Evolutionary conservation across 345 rosid species (phyloP).

Genomic region (Boechera retrofracta): DNA sequence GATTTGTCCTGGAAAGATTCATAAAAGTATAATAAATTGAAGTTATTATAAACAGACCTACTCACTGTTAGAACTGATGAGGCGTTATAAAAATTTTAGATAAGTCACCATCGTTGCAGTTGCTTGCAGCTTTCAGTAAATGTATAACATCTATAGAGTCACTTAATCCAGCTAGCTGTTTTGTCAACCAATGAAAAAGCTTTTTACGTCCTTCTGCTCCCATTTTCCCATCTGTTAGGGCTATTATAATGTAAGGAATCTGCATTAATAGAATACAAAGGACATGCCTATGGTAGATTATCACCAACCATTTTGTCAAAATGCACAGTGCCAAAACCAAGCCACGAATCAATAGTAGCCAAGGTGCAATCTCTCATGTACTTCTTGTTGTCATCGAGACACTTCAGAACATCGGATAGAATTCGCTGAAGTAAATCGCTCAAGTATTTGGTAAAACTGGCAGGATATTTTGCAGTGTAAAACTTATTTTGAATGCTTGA

Average conservation of each 20-base stretch:
- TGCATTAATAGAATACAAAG: conserved; percentile 45
- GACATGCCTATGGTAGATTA: conserved; percentile 12
- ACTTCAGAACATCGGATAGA: conserved; percentile 84
- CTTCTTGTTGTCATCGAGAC: conserved; percentile 97
- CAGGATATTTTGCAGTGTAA: conserved; percentile 2
- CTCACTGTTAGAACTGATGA: conserved; percentile 15
- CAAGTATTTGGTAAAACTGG: conserved; percentile 38
- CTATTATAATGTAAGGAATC: conserved; percentile 82
- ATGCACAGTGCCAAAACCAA: conserved; percentile 70
- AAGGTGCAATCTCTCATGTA: conserved; percentile 97
- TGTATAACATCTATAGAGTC: conserved; percentile 84
- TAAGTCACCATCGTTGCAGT: conserved; percentile 72
- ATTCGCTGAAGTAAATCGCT: conserved; percentile 69
- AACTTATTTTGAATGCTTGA: neutral
- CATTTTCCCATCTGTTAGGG: conserved; percentile 80
- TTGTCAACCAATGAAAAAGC: conserved; percentile 97
- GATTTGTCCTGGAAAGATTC: conserved; percentile 70
- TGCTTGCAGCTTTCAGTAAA: conserved; percentile 80
- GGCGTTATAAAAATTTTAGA: conserved; percentile 9
- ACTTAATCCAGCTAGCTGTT: conserved; percentile 72
- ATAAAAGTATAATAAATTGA: conserved; percentile 18
- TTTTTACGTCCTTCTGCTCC: conserved; percentile 99
- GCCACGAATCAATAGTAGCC: conserved; percentile 84
- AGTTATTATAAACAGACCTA: conserved; percentile 16
- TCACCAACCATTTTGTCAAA: conserved; percentile 89